Evolutionary conservation across 306 rosid species (phyloP), one percentile per base, ranked within the genome.

Genomic region (Fragaria vesca): DNA sequence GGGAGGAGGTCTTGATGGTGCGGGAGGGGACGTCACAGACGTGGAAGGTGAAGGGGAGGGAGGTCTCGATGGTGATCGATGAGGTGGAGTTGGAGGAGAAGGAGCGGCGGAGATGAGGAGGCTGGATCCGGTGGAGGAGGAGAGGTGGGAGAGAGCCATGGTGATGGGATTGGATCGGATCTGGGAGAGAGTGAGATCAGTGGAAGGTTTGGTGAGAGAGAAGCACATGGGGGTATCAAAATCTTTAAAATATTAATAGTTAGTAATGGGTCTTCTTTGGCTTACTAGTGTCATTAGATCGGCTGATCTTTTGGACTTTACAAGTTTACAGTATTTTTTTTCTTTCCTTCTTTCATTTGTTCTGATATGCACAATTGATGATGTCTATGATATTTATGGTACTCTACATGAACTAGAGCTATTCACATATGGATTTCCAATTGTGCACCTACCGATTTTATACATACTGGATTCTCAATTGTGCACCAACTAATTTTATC

Each of bases 1-100:
- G 3, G 26, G 97, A 73, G 4, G 81, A 38, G 72, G 98, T 92
- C 3, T 86, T 85, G 43, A 92, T 87, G 76, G 93, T 48, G 86
- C 97, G 97, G 8, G 98, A 83, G 3, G 98, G 97, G 4, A 90
- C 58, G 0, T 87, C 92, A 77, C 90, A 86, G 2, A 82, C 79
- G 87, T 94, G 97, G 8, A 92, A 76, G 36, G 91, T 89, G 93
- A 88, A 94, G 10, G 97, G 97, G 6, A 92, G 11, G 18, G 96
- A 87, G 26, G 97, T 94, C 78, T 94, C 95, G 71, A 94, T 71
- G 2, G 92, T 88, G 61, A 94, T 75, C 1, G 89, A 40, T 66
- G 79, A 74, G 66, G 82, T 85, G 43, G 32, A 30, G 32, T 76
- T 75, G 20, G 82, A n/a, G 30, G 93, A 82, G 12, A 93, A 82